Percentiles rank a stretch among this genome's conserved stretches.
phyloP scores from a whole-genome alignment of 345 rosid genomes.

The Corchorus olitorius region DNA sequence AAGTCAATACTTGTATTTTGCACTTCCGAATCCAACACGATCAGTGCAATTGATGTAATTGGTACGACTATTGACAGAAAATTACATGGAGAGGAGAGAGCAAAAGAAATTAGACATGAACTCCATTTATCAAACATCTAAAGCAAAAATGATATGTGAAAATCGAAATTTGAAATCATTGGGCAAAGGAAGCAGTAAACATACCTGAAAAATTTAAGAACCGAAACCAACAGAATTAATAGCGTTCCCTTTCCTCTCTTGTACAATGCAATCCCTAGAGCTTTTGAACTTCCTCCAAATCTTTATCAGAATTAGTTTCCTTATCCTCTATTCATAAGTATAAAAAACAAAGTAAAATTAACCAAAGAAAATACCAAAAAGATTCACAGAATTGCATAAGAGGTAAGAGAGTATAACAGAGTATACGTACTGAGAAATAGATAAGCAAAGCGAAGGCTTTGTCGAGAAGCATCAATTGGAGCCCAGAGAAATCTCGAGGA shows the following conservation, averaged over 20 bases:
- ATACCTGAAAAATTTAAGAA: no score
- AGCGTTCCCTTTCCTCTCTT: slow-evolving; percentile 53
- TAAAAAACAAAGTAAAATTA: slow-evolving; percentile 8
- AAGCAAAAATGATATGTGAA: no score
- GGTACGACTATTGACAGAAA: no score
- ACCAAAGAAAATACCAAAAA: slow-evolving; percentile 5
- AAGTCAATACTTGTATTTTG: no score
- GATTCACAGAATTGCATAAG: background rate
- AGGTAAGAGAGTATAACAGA: background rate
- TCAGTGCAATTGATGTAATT: no score
- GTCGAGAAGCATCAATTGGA: slow-evolving; percentile 90
- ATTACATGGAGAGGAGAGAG: no score
- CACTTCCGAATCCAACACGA: no score
- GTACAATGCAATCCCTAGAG: slow-evolving; percentile 76
- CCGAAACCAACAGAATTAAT: no score
- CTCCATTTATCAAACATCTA: no score
- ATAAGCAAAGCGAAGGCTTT: slow-evolving; percentile 74
- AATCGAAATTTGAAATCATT: no score
- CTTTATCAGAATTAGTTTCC: slow-evolving; percentile 46
- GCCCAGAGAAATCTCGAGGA: slow-evolving; percentile 72
- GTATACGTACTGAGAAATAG: slow-evolving; percentile 45
- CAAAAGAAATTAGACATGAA: no score
- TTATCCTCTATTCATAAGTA: slow-evolving; percentile 26
- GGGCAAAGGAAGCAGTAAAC: no score
- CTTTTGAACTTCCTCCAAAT: slow-evolving; percentile 60